phyloP scores from a whole-genome alignment of 495 filamentous ascomycete species.

The Chaetomium fimeti region DNA sequence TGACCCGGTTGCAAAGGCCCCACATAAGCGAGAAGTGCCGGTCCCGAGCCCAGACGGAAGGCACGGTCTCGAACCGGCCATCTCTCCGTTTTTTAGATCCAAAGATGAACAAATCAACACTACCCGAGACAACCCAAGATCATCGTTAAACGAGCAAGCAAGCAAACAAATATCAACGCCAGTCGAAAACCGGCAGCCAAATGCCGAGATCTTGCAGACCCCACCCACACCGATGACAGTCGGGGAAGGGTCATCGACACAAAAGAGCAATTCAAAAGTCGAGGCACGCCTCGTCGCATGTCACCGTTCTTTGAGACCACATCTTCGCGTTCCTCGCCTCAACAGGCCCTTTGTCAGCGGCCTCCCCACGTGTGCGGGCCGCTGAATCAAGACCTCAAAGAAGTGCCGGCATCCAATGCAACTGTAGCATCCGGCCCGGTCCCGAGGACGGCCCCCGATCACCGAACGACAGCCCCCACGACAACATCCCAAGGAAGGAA shows the following conservation, averaged over 20 bases:
- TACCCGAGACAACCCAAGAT: no score
- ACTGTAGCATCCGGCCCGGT: background rate
- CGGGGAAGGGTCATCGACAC: background rate
- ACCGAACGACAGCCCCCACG: no score
- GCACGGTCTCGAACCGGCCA: no score
- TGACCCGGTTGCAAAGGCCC: no score
- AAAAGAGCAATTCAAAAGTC: background rate
- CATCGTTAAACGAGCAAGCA: no score
- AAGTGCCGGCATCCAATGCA: background rate
- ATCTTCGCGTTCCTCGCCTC: background rate
- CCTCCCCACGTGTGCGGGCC: slow-evolving; percentile 1
- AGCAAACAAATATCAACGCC: background rate
- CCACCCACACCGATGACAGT: background rate
- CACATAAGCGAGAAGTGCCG: no score
- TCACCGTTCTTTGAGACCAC: background rate
- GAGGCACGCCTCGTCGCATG: background rate
- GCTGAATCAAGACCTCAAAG: background rate
- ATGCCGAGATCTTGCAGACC: background rate
- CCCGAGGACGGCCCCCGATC: background rate
- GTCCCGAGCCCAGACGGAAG: no score
- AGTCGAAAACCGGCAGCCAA: background rate
- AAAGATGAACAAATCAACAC: no score
- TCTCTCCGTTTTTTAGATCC: no score
- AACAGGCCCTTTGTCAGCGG: background rate
- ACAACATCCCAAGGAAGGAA: no score